Percentiles rank a stretch among this genome's conserved stretches.
These are phyloP conservation scores for Erythrobasidium yunnanense DNA, from an alignment of 768 basidiomycete genomes.

Conservation along the genomic window DNA sequence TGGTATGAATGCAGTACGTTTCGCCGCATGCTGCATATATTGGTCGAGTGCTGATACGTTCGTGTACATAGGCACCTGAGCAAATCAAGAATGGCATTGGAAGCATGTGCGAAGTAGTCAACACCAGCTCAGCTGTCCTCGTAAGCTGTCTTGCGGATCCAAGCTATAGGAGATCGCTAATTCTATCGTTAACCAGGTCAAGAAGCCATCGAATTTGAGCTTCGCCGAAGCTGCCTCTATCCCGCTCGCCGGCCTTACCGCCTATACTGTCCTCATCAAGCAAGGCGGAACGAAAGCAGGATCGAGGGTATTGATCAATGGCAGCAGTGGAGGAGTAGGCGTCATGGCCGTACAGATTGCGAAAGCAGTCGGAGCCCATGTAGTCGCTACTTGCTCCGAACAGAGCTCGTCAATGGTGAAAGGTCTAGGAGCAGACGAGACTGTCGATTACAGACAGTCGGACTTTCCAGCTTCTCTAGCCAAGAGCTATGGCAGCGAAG, in stretches of 20 bases:
- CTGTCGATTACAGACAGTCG: slow-evolving; percentile 41
- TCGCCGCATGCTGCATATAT: too few species aligned
- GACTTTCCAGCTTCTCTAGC: background rate
- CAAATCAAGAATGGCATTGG: too few species aligned
- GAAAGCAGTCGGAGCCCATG: slow-evolving; percentile 53
- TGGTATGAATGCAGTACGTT: slow-evolving; percentile 48
- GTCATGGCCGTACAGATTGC: slow-evolving; percentile 62
- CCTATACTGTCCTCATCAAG: slow-evolving; percentile 50
- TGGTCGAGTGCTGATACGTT: background rate
- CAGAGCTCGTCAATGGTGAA: slow-evolving; percentile 55
- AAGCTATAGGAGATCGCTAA: too few species aligned
- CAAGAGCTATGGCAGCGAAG: slow-evolving; percentile 51
- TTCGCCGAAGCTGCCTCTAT: slow-evolving; percentile 56
- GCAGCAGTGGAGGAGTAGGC: slow-evolving; percentile 60
- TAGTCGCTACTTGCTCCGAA: slow-evolving; percentile 53
- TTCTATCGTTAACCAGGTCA: too few species aligned
- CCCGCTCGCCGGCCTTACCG: slow-evolving; percentile 52
- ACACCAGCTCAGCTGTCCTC: too few species aligned
- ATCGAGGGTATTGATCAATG: slow-evolving; percentile 58
- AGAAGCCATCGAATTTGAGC: slow-evolving; percentile 49
- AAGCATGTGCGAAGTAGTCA: too few species aligned
- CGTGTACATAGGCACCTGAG: background rate
- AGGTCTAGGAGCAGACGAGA: slow-evolving; percentile 55
- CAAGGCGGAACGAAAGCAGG: slow-evolving; percentile 43
- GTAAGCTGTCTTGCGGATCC: too few species aligned